Conservation (phyloP, 1,284 basidiomycete species). For the Retiboletus flavoniger region DNA sequence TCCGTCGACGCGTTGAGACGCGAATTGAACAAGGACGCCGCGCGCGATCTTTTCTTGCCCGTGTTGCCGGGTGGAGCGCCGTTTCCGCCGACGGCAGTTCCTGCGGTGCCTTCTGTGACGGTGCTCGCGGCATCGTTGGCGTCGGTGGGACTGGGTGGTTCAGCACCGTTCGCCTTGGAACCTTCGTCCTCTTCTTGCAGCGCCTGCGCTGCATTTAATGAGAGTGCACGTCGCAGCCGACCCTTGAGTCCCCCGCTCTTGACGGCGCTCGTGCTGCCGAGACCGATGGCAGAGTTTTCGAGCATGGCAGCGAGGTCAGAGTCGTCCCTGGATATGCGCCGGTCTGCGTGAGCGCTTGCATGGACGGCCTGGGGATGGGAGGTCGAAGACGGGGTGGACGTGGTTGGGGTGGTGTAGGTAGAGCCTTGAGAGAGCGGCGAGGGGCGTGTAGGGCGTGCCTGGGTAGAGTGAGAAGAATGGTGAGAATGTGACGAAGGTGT, state of each 20-base stretch:
- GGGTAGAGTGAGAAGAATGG: slow-evolving; percentile 35
- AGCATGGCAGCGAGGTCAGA: slow-evolving; percentile 63
- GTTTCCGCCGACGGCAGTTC: slow-evolving; percentile 5
- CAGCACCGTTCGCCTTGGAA: slow-evolving; percentile 27
- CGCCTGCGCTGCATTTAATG: slow-evolving; percentile 58
- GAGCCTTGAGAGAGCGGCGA: slow-evolving; percentile 72
- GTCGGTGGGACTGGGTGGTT: slow-evolving; percentile 27
- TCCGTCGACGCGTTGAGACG: slow-evolving; percentile 93
- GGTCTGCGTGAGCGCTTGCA: slow-evolving; percentile 44
- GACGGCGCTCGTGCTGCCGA: slow-evolving; percentile 37
- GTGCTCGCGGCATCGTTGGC: slow-evolving; percentile 32
- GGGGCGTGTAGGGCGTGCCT: slow-evolving; percentile 60
- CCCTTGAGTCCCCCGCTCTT: slow-evolving; percentile 72
- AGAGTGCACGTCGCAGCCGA: slow-evolving; percentile 71
- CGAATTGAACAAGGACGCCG: slow-evolving; percentile 82
- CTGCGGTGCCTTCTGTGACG: slow-evolving; percentile 16
- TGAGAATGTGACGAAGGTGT: slow-evolving; percentile 37
- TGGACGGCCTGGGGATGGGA: slow-evolving; percentile 17
- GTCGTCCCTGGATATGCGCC: slow-evolving; percentile 76
- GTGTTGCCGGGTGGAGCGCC: slow-evolving; percentile 40
- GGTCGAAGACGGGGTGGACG: slow-evolving; percentile 8
- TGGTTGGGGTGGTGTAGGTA: slow-evolving; percentile 47
- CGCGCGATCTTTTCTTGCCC: slow-evolving; percentile 64
- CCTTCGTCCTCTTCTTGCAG: slow-evolving; percentile 58
- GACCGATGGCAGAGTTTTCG: slow-evolving; percentile 47